phyloP scores from a whole-genome alignment of 78 protist genomes.

The Neovahlkampfia damariscottae region DNA sequence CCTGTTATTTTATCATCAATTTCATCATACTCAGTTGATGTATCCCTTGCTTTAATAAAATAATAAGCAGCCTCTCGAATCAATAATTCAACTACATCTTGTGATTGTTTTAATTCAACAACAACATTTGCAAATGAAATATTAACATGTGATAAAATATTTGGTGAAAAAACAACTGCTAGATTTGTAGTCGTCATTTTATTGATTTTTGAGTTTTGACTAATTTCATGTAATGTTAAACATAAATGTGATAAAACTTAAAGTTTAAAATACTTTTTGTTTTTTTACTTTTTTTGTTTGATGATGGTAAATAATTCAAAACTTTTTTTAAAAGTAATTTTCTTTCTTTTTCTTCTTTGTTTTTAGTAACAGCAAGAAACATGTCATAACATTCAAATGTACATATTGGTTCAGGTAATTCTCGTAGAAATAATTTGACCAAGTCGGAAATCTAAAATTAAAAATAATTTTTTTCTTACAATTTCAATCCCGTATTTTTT shows the following conservation, averaged over 20 bases:
- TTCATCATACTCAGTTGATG: too few relatives aligned
- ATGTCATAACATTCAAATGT: not conserved
- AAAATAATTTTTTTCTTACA: too few relatives aligned
- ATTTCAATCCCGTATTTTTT: too few relatives aligned
- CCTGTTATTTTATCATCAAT: too few relatives aligned
- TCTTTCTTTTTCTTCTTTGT: not conserved
- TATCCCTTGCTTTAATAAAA: too few relatives aligned
- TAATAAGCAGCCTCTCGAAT: too few relatives aligned
- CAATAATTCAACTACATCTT: too few relatives aligned
- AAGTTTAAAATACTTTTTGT: too few relatives aligned
- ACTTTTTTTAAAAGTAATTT: not conserved
- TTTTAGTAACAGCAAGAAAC: not conserved
- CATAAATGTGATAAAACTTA: not conserved
- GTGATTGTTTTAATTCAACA: not conserved
- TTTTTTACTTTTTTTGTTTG: too few relatives aligned
- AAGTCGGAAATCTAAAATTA: too few relatives aligned
- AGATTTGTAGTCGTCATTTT: not conserved
- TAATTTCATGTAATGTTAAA: not conserved
- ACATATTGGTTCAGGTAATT: not conserved
- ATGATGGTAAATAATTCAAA: not conserved
- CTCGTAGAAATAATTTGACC: not conserved
- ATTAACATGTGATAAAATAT: not conserved
- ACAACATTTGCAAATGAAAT: not conserved
- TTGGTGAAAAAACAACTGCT: not conserved
- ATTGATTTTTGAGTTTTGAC: not conserved